Evolutionary conservation across 169 alveolate species (phyloP), one percentile per base, ranked within the genome.

Genomic region (Eimeria brunetti): DNA sequence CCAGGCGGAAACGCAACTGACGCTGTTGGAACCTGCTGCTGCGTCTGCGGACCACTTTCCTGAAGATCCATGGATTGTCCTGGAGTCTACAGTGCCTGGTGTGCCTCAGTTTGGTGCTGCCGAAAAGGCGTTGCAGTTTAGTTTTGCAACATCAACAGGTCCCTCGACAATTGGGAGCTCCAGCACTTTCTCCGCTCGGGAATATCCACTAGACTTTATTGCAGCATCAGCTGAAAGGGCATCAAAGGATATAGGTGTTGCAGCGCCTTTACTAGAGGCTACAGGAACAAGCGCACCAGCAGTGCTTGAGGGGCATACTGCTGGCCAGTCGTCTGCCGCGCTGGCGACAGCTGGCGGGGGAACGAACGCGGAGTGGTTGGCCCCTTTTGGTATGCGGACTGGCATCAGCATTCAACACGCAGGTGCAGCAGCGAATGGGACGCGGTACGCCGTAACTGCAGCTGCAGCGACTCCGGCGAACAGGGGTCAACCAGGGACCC

Each of bases 41-140:
- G 4, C 46, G 46, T 4, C 46, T 4, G 1, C 8, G 38, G 96
- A 41, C 36, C 78, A 51, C 33, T 92, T 84, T 36, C 58, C 81
- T 8, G 91, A 75, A 30, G 88, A 80, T 1, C 81, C 80, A 1
- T 91, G 96, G 71, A 92, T 80, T 41, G 8, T 4, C 46, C 8
- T 41, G 46, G 46, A 41, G 8, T 41, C 46, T 2, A 1, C 1
- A 41, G 46, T 2, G 46, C 46, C 46, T 4, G 46, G 4, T 41
- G 46, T 41, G 46, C 46, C 46, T 41, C 46, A 41, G 46, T 4
- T 4, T 4, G 46, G 46, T 4, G 4, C 46, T 4, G 1, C 46
- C 4, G 8, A 41, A 41, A 1, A 41, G 46, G 46, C 46, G 4
- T 41, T 1, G 46, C 46, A 2, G 46, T 4, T 2, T 41, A 1